Percentiles rank a stretch among this genome's conserved stretches.
phyloP scores from a whole-genome alignment of 257 asterid species.

The Jacaranda mimosifolia region DNA sequence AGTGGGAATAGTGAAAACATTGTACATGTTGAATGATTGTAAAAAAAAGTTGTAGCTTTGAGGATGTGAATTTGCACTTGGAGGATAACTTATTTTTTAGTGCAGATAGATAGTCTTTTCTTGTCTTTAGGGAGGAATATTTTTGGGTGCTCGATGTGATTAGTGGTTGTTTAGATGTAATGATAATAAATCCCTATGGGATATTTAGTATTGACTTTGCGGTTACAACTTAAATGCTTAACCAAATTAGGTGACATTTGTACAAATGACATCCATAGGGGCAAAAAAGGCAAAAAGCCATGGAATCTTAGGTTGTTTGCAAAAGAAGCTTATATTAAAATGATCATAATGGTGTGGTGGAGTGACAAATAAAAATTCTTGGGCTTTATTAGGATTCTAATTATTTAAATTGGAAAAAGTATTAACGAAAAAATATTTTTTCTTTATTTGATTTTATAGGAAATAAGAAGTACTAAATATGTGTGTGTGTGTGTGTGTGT shows the following conservation, averaged over 20 bases:
- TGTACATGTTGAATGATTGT: neutral
- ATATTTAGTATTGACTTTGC: constrained; percentile 39
- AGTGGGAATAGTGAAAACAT: neutral
- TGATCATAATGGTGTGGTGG: neutral
- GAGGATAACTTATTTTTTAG: constrained; percentile 11
- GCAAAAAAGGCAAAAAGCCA: neutral
- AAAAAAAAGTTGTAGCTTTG: neutral
- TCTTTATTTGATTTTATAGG: neutral
- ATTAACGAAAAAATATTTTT: neutral
- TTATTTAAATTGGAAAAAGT: too few relatives aligned
- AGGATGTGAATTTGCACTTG: neutral
- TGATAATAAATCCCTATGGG: constrained; percentile 2
- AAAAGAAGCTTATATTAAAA: neutral
- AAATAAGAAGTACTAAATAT: too few relatives aligned
- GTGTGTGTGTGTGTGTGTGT: too few relatives aligned
- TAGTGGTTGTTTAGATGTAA: constrained; percentile 47
- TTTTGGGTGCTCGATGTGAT: constrained; percentile 67
- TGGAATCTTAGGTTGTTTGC: constrained; percentile 28
- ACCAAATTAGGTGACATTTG: constrained; percentile 35
- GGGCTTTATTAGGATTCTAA: neutral
- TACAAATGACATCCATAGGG: constrained; percentile 20
- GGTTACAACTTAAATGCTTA: constrained; percentile 16
- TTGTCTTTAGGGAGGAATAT: constrained; percentile 36
- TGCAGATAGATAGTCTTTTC: constrained; percentile 39
- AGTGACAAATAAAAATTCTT: neutral